phyloP scores from a whole-genome alignment of 441 rosid genomes.

The Erodium trifolium region DNA sequence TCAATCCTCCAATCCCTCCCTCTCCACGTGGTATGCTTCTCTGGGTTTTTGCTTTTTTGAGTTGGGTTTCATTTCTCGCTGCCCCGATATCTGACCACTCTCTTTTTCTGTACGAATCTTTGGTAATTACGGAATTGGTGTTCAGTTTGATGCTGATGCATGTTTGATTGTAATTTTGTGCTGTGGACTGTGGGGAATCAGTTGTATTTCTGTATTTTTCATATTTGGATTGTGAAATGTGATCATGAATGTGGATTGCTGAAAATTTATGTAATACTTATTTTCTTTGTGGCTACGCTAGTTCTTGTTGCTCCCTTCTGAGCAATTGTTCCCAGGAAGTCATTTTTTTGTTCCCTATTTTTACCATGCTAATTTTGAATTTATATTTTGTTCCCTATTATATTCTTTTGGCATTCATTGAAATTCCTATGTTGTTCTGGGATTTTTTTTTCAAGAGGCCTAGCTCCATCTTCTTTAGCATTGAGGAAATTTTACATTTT shows the following conservation, averaged over 20 bases:
- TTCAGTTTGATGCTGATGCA: background rate
- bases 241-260: conserved; percentile 8
- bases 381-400: background rate
- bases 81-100: background rate
- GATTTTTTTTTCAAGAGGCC: background rate
- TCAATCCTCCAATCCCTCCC: conserved; percentile 92
- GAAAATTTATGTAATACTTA: background rate
- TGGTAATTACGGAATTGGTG: background rate
- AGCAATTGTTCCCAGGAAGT: background rate
- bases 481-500: background rate
- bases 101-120: too few species aligned
- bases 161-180: background rate
- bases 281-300: background rate
- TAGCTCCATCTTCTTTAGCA: background rate
- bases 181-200: background rate
- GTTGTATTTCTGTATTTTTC: background rate
- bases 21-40: conserved; percentile 63
- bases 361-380: background rate
- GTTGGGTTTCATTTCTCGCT: background rate
- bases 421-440: background rate
- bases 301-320: background rate
- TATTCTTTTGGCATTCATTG: background rate
- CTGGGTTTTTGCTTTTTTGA: background rate
- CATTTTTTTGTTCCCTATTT: background rate
- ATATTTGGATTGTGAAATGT: background rate